Base-by-base conservation (phyloP, 768 basidiomycete genomes). In the Podaxis sp. region DNA sequence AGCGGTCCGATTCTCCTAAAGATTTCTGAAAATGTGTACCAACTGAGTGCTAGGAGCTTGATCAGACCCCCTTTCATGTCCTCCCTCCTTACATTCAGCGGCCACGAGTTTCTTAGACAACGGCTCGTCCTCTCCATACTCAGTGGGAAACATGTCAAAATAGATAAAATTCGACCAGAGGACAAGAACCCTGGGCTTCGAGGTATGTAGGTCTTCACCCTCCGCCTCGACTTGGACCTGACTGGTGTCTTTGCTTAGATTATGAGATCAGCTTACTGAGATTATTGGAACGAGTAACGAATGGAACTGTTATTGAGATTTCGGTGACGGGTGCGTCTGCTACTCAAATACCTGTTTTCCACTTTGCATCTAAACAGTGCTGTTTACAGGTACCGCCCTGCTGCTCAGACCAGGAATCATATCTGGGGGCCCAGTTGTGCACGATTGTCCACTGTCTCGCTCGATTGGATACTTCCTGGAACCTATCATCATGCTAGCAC, bases 401-500 rank as follows among this genome's bases (percentile, higher is more conserved):
- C 81, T 98, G 17, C 78, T 99, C 54, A 96, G 94, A 72, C 97
- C 97, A 19, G 97, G 97, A 2, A 80, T 98, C 55, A 90, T 99
- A 59, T 82, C 86, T 26, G 96, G 96, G 5, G 97, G 97, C 2
- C 72, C 77, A 11, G 74, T 94, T 64, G 80, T 80, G 3, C 96
- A 99, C 72, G 93, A 96, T 22, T 98, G 96, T 69, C 92, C 95
- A 19, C 77, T 89, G 17, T 92, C 93, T 11, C 84, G 96, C 46
- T 90, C 93, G 30, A 82, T 99, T 49, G 97, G 97, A 11, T 99
- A 99, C 76, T 99, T 93, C 71, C 79, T 99, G 11, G 97, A 99
- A 71, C 89, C 95, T 13, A 69, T 98, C 1, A 78, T 98, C 19
- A 92, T 93, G 81, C 79, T 99, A 3, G 96, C 93, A 2, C 94